phyloP scores from a whole-genome alignment of 1,284 basidiomycete species.

The Heterobasidion irregulare region DNA sequence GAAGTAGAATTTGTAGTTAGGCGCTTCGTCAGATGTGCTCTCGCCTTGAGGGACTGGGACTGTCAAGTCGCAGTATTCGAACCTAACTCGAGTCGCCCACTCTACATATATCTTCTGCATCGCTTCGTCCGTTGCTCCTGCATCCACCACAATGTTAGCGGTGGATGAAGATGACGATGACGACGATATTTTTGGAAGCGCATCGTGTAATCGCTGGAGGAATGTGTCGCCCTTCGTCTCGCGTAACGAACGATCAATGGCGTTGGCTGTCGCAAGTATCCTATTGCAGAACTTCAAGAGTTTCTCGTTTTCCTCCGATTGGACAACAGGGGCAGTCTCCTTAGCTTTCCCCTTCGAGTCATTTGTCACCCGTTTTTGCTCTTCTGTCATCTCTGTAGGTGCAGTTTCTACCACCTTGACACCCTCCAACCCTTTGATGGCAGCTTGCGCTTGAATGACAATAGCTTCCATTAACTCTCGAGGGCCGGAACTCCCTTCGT shows the following conservation, averaged over 20 bases:
- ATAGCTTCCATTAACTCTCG: constrained; percentile 85
- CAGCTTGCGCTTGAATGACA: constrained; percentile 82
- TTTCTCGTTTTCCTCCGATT: constrained; percentile 62
- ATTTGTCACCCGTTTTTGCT: constrained; percentile 72
- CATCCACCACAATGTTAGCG: constrained; percentile 34
- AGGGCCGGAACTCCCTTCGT: constrained; percentile 84
- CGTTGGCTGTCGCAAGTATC: constrained; percentile 69
- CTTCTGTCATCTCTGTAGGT: constrained; percentile 68
- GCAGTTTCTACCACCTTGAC: constrained; percentile 39
- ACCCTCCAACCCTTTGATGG: constrained; percentile 75
- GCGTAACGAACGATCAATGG: constrained; percentile 76
- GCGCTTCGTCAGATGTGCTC: constrained; percentile 34
- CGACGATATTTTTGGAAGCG: constrained; percentile 63
- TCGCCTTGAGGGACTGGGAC: constrained; percentile 29
- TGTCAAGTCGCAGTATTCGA: constrained; percentile 82
- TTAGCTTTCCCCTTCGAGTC: constrained; percentile 55
- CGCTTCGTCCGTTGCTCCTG: constrained; percentile 55
- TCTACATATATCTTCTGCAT: constrained; percentile 65
- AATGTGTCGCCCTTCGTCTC: constrained; percentile 84
- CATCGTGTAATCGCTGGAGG: constrained; percentile 65
- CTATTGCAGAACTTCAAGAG: constrained; percentile 67
- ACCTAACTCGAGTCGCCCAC: constrained; percentile 75
- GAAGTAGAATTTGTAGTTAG: constrained; percentile 73
- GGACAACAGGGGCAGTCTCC: constrained; percentile 28
- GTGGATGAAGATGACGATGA: constrained; percentile 23